Base-by-base conservation (phyloP, 176 grass and related monocot genomes). In the Luzula sylvatica region DNA sequence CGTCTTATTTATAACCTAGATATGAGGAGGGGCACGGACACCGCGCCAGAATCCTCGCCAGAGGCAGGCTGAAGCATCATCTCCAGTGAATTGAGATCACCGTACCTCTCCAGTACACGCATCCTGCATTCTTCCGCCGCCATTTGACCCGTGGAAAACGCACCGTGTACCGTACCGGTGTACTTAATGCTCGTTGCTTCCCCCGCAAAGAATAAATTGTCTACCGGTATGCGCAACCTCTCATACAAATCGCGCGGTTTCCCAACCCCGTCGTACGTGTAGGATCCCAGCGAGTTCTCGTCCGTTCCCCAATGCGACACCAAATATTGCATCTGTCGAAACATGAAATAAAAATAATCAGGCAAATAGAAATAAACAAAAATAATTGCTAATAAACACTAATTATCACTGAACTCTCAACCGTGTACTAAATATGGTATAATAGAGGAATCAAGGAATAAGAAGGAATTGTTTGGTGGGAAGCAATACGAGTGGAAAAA, bases 201-300 rank as follows among this genome's bases (percentile, higher is more conserved):
- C 38, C 93, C 93, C 0, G 93, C 93, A 11, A 98, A 98, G 78
- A 98, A 98, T 3, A 98, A 72, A 52, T 98, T 98, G 69, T 98
- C 93, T 3, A 92, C 86, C 0, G 93, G 93, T 61, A 87, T 80
- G 4, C 93, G 85, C 41, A 98, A 72, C 52, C 81, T 82, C 81
- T 98, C 93, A 0, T 75, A 98, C 16, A 90, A 70, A 45, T 83
- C 75, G 0, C 68, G 93, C 30, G 93, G 67, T 45, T 66, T 86
- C 9, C 69, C 75, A 9, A 98, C 86, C 3, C 76, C 86, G 4
- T 98, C 93, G 20, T 90, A 98, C 40, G 77, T 98, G 71, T 98
- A 98, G 4, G 93, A 98, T 16, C 93, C 93, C 26, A 98, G 78
- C 1, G 86, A 62, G 59, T 87, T 83, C 65, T 90, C 86, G 17